phyloP scores from a whole-genome alignment of 306 rosid genomes.

The Mimosa bimucronata region DNA sequence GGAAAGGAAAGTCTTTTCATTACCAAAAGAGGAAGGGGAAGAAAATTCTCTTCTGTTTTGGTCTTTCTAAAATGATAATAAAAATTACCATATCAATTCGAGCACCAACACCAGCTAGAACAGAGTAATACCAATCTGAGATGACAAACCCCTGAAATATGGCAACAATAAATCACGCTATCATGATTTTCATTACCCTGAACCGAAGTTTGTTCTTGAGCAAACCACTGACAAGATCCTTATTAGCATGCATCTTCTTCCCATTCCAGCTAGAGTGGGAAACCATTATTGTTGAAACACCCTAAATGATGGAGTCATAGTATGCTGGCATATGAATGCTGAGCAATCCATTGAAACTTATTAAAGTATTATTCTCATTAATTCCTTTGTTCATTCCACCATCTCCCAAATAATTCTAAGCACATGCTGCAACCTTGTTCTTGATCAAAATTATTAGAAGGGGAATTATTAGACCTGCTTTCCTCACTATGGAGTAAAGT shows the following conservation, averaged over 20 bases:
- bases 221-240: slow-evolving; percentile 64
- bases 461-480: slow-evolving; percentile 25
- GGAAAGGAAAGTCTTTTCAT: slow-evolving; percentile 27
- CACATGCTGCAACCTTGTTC: slow-evolving; percentile 94
- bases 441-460: slow-evolving; percentile 44
- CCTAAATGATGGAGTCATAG: slow-evolving; percentile 59
- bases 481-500: neutral
- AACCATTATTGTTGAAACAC: slow-evolving; percentile 78
- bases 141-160: slow-evolving; percentile 76
- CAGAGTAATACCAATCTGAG: slow-evolving; percentile 82
- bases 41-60: neutral
- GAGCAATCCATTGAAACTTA: slow-evolving; percentile 60
- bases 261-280: slow-evolving; percentile 94
- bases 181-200: slow-evolving; percentile 51
- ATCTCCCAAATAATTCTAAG: slow-evolving; percentile 92
- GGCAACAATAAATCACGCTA: slow-evolving; percentile 1
- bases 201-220: slow-evolving; percentile 69
- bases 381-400: slow-evolving; percentile 91
- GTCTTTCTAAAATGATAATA: neutral
- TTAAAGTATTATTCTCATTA: slow-evolving; percentile 87
- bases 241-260: slow-evolving; percentile 75
- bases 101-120: slow-evolving; percentile 71
- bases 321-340: slow-evolving; percentile 86
- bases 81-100: slow-evolving; percentile 86
- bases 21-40: too few relatives aligned